A percentile compares a stretch with the other conserved stretches of the same genome.
These are phyloP conservation scores for Geosmithia flava DNA, from an alignment of 2,329 filamentous ascomycete species.

Conservation along the genomic window DNA sequence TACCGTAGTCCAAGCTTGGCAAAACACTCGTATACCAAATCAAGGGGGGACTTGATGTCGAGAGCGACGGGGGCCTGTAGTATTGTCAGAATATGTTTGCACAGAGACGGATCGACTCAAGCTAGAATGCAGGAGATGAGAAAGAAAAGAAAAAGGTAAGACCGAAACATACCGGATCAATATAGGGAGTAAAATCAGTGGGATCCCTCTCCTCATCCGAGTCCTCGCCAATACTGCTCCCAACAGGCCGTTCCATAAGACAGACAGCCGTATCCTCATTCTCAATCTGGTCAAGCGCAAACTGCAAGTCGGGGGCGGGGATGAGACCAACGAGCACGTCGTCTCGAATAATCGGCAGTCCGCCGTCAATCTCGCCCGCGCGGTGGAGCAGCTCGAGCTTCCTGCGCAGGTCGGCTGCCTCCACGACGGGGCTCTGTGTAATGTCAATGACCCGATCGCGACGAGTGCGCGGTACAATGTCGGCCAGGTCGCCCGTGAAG, in stretches of 20 bases:
- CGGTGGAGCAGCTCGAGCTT: conserved; percentile 76
- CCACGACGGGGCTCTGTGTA: conserved; percentile 65
- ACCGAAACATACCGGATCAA: conserved; percentile 58
- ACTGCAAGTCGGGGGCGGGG: conserved; percentile 87
- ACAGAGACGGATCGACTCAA: no score
- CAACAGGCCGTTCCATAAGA: conserved; percentile 55
- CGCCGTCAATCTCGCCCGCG: conserved; percentile 83
- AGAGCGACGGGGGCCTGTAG: conserved; percentile 72
- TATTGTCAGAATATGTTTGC: no score
- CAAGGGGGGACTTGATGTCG: conserved; percentile 82
- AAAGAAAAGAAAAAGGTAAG: no score
- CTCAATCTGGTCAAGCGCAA: conserved; percentile 71
- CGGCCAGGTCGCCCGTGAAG: conserved; percentile 77
- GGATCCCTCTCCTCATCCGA: conserved; percentile 48
- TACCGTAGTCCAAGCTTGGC: conserved; percentile 87
- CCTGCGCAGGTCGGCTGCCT: conserved; percentile 60
- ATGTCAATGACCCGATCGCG: conserved; percentile 80
- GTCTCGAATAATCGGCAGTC: conserved; percentile 72
- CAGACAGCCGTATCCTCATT: conserved; percentile 66
- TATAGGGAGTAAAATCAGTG: conserved; percentile 80
- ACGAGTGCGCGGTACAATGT: conserved; percentile 69
- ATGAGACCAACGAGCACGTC: conserved; percentile 79
- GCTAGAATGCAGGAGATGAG: no score
- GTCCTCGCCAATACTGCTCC: conserved; percentile 49
- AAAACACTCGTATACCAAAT: conserved; percentile 93